Evolutionary conservation across 768 basidiomycete genomes (phyloP).

Genomic region (Hypholoma sublateritium): DNA sequence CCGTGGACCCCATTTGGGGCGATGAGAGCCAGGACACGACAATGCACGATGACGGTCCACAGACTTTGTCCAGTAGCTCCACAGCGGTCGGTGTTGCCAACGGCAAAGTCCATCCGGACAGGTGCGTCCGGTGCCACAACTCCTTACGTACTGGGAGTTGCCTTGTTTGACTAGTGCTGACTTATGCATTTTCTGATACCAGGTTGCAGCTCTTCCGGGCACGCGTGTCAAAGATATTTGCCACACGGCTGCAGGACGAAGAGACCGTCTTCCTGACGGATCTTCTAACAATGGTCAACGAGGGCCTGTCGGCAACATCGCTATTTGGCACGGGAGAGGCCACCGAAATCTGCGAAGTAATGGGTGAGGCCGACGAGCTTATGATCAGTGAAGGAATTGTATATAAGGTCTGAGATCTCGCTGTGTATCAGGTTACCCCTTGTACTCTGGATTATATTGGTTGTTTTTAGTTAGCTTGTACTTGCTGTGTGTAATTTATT

Average conservation of each 20-base stretch:
- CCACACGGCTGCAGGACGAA: conserved; percentile 65
- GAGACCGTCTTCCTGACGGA: conserved; percentile 74
- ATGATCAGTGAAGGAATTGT: conserved; percentile 88
- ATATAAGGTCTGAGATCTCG: conserved; percentile 69
- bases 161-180: conserved; percentile 2
- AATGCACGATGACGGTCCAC: conserved; percentile 46
- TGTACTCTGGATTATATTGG: conserved; percentile 9
- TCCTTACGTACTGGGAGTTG: conserved; percentile 2
- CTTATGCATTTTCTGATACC: conserved; percentile 8
- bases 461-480: conserved; percentile 9
- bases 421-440: background rate
- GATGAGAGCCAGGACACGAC: conserved; percentile 65
- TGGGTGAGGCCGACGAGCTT: conserved; percentile 80
- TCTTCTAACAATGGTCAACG: conserved; percentile 74
- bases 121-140: conserved; percentile 42
- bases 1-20: conserved; percentile 63
- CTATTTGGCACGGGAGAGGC: conserved; percentile 86
- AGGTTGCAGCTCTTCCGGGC: conserved; percentile 82
- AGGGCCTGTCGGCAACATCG: conserved; percentile 62
- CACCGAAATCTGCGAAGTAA: conserved; percentile 63
- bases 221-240: conserved; percentile 71
- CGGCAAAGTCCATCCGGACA: conserved; percentile 50
- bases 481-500: conserved; percentile 2
- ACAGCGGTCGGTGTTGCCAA: conserved; percentile 34
- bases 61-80: conserved; percentile 11